Evolutionary conservation across 495 filamentous ascomycete genomes (phyloP).

Genomic region (Lasiosphaeriaceae sp.): DNA sequence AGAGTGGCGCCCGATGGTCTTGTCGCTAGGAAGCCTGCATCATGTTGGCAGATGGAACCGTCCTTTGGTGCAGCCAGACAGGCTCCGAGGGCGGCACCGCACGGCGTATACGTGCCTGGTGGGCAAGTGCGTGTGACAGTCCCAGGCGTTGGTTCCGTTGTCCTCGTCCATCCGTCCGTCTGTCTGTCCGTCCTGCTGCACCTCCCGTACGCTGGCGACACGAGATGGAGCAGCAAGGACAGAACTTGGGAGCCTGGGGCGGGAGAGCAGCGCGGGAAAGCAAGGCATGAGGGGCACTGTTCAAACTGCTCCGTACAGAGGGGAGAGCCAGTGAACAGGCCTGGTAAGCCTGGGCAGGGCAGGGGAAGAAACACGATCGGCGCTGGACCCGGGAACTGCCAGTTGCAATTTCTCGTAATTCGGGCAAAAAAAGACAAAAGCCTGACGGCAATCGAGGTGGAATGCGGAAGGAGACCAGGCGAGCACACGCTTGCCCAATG

Average conservation of each 20-base stretch:
- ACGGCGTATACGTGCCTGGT: not conserved
- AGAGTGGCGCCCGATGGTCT: not conserved
- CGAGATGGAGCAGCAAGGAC: no score
- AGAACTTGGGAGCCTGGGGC: no score
- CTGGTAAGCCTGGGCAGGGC: not conserved
- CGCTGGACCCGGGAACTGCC: not conserved
- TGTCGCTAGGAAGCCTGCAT: not conserved
- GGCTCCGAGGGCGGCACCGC: not conserved
- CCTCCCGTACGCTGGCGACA: no score
- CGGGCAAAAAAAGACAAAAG: not conserved
- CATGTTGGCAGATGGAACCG: not conserved
- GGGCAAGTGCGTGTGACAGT: not conserved
- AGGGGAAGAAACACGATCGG: not conserved
- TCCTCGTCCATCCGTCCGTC: no score
- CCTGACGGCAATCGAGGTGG: not conserved
- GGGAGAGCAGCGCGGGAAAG: no score
- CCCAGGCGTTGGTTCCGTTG: not conserved
- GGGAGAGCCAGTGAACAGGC: not conserved
- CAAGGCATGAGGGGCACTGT: no score
- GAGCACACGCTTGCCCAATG: no score
- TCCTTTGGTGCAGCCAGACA: not conserved
- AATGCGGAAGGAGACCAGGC: constrained; percentile 1
- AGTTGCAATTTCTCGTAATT: constrained; percentile 6
- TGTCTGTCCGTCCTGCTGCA: no score
- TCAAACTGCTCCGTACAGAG: no score